Evolutionary conservation across 305 asterid genomes (phyloP), one percentile per base, ranked within the genome.

Genomic region (Caryopteris hybrid): DNA sequence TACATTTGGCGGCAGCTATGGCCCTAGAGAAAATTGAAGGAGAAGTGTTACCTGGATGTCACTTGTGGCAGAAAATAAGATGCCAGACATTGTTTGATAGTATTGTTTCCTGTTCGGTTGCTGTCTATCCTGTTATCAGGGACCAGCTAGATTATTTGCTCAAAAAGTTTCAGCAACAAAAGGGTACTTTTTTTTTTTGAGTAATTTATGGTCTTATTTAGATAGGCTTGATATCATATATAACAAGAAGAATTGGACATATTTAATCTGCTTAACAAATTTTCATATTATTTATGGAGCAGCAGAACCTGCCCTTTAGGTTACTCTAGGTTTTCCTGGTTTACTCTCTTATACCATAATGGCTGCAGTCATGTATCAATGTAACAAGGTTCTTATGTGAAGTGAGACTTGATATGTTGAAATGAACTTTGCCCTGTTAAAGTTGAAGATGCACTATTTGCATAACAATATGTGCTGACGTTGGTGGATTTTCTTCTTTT

Each of bases 1-100:
- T 91, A 60, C 95, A 88, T 79, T 79, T 86, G 82, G 97, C 87
- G 81, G 99, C 95, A 18, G 99, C 97, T 20, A 82, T 66, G 80
- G 96, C 97, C 27, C 79, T 94, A 76, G 96, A 94, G 75, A 88
- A 86, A 27, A 76, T 94, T 27, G 73, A 83, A 16, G 97, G 96
- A 59, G 86, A 81, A 79, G 94, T 77, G 41, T 77, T 94, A 57
- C 93, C 88, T 33, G 96, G 97, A 63, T 85, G 87, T 79, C 74
- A 61, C 33, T 5, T 72, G 0, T 94, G 99, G 97, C 99, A 94
- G 88, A 94, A 86, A 82, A 80, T 94, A 79, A 74, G 71, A 48
- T 91, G 97, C 69, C 83, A 80, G 53, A 86, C 76, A 43, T 22
- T 82, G 81, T 94, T 91, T 77, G 88, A 83, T 62, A 88, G 86